Percentiles rank a stretch among this genome's conserved stretches.
phyloP scores from a whole-genome alignment of 2,329 filamentous ascomycete species.

The Xylaria sp. region DNA sequence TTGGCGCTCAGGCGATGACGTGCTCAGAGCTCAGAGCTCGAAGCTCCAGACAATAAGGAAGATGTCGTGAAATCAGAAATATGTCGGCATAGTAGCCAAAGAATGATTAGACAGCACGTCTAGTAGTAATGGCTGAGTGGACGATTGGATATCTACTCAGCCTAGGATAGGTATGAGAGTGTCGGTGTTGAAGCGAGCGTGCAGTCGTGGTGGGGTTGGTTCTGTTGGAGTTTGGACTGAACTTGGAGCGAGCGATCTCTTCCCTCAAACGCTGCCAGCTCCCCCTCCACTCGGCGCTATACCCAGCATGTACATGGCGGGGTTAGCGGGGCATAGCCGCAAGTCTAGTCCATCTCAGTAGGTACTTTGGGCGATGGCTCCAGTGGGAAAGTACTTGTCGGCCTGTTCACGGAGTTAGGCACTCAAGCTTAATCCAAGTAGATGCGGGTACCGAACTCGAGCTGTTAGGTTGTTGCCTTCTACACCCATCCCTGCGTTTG shows the following conservation, averaged over 20 bases:
- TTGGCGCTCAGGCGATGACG: not conserved
- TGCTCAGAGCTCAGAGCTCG: not conserved
- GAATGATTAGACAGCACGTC: too few species aligned
- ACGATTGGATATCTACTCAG: not conserved
- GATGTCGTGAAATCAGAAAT: not conserved
- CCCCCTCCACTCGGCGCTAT: not conserved
- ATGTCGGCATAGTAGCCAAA: not conserved
- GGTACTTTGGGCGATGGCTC: too few species aligned
- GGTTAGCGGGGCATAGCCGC: too few species aligned
- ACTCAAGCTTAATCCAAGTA: too few species aligned
- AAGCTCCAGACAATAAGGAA: not conserved
- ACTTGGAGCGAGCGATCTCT: not conserved
- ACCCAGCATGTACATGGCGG: not conserved
- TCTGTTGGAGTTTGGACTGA: too few species aligned
- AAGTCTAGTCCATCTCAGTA: too few species aligned
- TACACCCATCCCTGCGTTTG: too few species aligned
- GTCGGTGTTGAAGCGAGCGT: not conserved
- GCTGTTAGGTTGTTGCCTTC: too few species aligned
- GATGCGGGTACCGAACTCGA: too few species aligned
- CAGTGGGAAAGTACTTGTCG: too few species aligned
- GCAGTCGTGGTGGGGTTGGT: not conserved
- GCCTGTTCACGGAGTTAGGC: too few species aligned
- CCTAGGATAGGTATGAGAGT: not conserved
- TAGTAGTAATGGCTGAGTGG: not conserved
- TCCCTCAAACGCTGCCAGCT: not conserved